Conservation (phyloP, 108 stramenopile species). For the Nitzschia inconspicua region DNA sequence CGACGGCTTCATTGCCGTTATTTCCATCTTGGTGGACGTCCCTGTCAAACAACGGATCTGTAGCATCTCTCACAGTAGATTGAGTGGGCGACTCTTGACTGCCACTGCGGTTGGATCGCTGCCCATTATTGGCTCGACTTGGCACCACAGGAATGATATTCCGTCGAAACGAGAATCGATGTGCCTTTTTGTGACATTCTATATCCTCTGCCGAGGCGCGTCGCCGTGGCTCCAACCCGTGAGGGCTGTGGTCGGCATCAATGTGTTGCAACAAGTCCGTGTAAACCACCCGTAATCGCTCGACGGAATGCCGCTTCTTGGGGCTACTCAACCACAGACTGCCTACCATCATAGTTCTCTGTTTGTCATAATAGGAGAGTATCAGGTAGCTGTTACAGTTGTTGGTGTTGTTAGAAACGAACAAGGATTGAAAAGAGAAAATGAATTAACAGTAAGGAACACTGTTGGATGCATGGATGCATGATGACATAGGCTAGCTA, state of each 20-base stretch:
- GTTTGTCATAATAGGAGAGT: no score
- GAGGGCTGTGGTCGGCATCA: slow-evolving; percentile 19
- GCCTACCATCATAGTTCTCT: no score
- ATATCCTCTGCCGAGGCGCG: slow-evolving; percentile 19
- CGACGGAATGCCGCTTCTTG: slow-evolving; percentile 1
- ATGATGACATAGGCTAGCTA: no score
- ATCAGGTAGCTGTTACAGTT: no score
- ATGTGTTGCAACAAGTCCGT: slow-evolving; percentile 33
- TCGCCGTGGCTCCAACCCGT: slow-evolving; percentile 20
- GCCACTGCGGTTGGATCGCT: neutral
- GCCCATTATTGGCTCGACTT: neutral
- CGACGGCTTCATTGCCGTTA: neutral
- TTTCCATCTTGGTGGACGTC: neutral
- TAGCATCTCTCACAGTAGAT: no score
- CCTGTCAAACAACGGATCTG: no score
- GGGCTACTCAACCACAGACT: no score
- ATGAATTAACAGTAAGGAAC: no score
- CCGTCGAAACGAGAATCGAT: slow-evolving; percentile 30
- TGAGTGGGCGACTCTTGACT: neutral
- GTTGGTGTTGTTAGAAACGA: no score
- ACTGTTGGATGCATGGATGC: no score
- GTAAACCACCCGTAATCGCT: slow-evolving; percentile 12
- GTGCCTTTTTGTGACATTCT: slow-evolving; percentile 12
- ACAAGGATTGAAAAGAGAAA: no score
- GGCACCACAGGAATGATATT: slow-evolving; percentile 8